Evolutionary conservation across 148 eudicot genomes (phyloP).

Genomic region (Diospyros lotus): DNA sequence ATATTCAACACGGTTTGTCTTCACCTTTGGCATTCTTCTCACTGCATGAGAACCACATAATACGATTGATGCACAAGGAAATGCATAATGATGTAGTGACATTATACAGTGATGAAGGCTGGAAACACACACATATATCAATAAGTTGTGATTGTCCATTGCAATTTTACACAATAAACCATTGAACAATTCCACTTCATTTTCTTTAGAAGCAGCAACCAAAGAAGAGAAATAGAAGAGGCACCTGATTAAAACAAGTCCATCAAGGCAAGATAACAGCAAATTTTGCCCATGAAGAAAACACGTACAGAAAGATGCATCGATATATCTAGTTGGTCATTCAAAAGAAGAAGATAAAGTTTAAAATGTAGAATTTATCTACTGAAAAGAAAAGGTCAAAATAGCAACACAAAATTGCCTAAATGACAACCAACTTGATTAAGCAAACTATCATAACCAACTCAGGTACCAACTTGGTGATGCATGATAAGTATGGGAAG

Average conservation of each 20-base stretch:
- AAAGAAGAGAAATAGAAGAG: background rate
- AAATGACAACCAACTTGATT: too few relatives aligned
- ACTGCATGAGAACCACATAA: constrained; percentile 1
- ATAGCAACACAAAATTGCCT: background rate
- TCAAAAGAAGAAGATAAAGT: background rate
- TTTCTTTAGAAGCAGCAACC: background rate
- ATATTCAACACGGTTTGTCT: constrained; percentile 40
- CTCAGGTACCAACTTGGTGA: background rate
- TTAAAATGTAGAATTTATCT: background rate
- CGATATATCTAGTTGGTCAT: background rate
- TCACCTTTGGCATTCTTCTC: constrained; percentile 53
- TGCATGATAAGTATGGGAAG: background rate
- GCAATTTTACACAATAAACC: background rate
- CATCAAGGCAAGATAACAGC: background rate
- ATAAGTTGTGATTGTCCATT: background rate
- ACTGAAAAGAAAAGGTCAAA: background rate
- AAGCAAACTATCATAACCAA: too few relatives aligned
- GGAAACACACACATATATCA: too few relatives aligned
- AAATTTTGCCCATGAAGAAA: background rate
- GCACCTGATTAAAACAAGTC: background rate
- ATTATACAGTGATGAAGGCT: background rate
- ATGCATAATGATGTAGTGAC: background rate
- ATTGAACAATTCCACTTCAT: background rate
- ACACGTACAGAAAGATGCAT: background rate
- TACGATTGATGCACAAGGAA: background rate